Percentiles rank a stretch among this genome's conserved stretches.
These are phyloP conservation scores for Podila horticola DNA, from an alignment of 192 early-diverging fungal species.

Conservation along the genomic window DNA sequence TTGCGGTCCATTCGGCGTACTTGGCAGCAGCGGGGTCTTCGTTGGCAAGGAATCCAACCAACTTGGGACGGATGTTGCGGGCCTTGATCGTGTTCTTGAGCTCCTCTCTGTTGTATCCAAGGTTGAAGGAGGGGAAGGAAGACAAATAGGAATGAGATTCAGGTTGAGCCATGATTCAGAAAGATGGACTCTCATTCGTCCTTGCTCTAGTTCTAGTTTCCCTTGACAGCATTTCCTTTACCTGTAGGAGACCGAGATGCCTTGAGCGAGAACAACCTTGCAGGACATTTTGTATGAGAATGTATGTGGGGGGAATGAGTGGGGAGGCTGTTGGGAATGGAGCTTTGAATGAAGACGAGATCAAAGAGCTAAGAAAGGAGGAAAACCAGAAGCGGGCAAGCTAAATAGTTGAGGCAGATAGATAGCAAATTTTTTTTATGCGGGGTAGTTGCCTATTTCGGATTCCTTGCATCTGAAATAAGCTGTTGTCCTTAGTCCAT, in stretches of 20 bases:
- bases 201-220: not conserved
- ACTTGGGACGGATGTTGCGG: conserved; percentile 69
- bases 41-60: conserved; percentile 97
- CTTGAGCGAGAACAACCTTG: conserved; percentile 69
- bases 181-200: conserved; percentile 7
- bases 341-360: no score
- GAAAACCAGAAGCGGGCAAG: not conserved
- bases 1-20: conserved; percentile 97
- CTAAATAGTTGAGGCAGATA: no score
- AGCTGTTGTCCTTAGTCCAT: no score
- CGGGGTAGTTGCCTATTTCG: no score
- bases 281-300: conserved; percentile 48
- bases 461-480: no score
- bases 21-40: conserved; percentile 90
- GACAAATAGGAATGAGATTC: not conserved
- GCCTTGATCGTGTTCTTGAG: conserved; percentile 72
- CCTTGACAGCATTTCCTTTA: conserved; percentile 24
- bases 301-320: not conserved
- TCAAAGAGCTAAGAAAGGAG: not conserved
- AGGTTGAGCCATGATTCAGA: not conserved
- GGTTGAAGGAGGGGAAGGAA: not conserved
- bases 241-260: conserved; percentile 73
- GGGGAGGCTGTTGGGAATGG: conserved; percentile 2
- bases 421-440: no score
- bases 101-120: conserved; percentile 54